These are phyloP conservation scores for Oxytropis ochrocephala DNA, from an alignment of 306 rosid genomes.

Conservation along the genomic window DNA sequence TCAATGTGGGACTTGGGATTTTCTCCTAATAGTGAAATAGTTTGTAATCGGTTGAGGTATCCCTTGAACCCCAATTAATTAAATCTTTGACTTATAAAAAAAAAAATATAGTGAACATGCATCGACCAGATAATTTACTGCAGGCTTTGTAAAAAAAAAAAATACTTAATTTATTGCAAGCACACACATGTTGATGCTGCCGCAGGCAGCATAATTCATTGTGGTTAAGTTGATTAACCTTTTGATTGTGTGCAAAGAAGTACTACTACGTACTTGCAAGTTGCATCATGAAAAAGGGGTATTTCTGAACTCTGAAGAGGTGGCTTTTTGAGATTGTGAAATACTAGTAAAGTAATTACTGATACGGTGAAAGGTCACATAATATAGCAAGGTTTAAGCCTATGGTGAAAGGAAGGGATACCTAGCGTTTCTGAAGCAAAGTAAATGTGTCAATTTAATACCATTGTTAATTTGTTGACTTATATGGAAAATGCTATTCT, in stretches of 20 bases:
- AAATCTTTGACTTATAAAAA: too few species aligned
- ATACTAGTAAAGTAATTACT: not conserved
- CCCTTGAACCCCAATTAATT: too few species aligned
- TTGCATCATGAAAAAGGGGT: not conserved
- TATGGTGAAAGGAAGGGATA: not conserved
- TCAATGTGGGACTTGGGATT: too few species aligned
- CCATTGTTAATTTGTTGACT: not conserved
- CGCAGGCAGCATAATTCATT: not conserved
- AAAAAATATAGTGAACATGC: too few species aligned
- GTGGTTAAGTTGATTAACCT: not conserved
- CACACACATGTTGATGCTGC: not conserved
- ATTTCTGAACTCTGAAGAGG: slow-evolving; percentile 8
- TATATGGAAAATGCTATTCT: too few species aligned
- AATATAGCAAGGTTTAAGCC: not conserved
- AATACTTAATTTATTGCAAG: too few species aligned
- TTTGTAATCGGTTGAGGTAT: too few species aligned
- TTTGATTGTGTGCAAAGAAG: not conserved
- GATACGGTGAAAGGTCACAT: not conserved
- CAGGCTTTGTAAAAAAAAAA: not conserved
- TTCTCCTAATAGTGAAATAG: too few species aligned
- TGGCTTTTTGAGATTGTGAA: not conserved
- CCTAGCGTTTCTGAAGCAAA: not conserved
- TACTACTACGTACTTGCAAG: not conserved
- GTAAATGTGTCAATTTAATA: not conserved
- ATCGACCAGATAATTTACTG: not conserved